Base-by-base conservation (phyloP, 805 yeast species). In the Deakozyma indianensis region DNA sequence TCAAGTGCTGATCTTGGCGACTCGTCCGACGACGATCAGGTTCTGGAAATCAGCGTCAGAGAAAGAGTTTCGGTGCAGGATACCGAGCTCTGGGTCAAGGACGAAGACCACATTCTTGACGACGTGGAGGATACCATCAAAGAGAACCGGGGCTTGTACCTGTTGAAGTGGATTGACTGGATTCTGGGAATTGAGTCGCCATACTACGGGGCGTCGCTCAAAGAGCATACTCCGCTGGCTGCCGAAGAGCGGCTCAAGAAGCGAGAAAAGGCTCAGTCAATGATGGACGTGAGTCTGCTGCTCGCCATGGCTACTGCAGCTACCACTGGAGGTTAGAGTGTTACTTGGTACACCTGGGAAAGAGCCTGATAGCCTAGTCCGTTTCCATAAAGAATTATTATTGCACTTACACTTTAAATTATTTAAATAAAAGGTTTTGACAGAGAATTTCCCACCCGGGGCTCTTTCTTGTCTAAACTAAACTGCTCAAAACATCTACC, bases 1-100 rank as follows among this genome's bases (percentile, higher is more conserved):
- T 11, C 18, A 5, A 9, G 18, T 7, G 18, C 38, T 7, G 38
- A 5, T 7, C 18, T 32, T n/a, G 18, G 5, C 38, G 11, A 7
- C 18, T 9, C 11, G 20, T 14, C 9, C 38, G 38, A 32, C 18
- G 38, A 32, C 38, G 38, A n/a, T 20, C 14, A 7, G 28, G 18
- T 32, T 14, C 18, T 32, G 11, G 18, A 11, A 7, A 9, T 11
- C 18, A n/a, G 5, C 18, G 16, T 7, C 18, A 7, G 18, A 7
- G 38, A n/a, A 14, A 7, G 28, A 7, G 38, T 9, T 7, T 5
- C 7, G 20, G 5, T 32, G 11, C 38, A 9, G 18, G 38, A 32
- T 20, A 9, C 38, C 20, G 38, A 32, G 18, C 38, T 32, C 20
- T 32, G 38, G 38, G 38, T 32, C 38, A 32, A 32, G 38, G 38